phyloP scores from a whole-genome alignment of 2,329 filamentous ascomycete species.

The Hypoxylon sp. region DNA sequence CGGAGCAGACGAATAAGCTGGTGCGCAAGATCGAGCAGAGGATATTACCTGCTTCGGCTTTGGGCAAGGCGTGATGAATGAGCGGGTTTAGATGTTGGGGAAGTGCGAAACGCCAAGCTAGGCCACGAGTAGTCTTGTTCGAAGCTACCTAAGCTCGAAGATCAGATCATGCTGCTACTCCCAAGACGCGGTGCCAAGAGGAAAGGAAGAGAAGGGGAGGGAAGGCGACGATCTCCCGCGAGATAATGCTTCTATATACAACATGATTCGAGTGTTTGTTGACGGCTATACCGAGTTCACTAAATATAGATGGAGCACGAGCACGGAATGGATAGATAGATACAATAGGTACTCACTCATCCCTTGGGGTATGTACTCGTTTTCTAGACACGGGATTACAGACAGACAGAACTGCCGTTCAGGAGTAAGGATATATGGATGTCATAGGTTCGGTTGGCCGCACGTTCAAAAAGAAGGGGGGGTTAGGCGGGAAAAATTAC shows the following conservation, averaged over 20 bases:
- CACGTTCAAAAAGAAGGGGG: constrained; percentile 9
- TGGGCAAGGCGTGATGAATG: constrained; percentile 51
- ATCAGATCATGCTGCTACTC: neutral
- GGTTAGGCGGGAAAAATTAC: constrained; percentile 2
- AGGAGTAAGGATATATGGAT: neutral
- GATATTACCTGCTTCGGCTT: constrained; percentile 62
- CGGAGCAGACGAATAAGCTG: constrained; percentile 96
- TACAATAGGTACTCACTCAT: constrained; percentile 2
- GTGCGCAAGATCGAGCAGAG: constrained; percentile 81
- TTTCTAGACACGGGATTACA: constrained; percentile 11
- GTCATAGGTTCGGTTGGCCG: neutral
- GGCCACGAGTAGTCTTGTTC: neutral
- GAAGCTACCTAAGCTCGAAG: neutral
- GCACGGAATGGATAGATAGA: constrained; percentile 11
- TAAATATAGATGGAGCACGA: constrained; percentile 22
- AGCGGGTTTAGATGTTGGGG: neutral
- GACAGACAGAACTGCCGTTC: neutral
- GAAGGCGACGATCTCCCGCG: neutral
- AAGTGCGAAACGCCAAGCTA: neutral
- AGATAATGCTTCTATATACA: neutral
- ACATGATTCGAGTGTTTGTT: neutral
- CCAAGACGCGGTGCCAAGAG: neutral
- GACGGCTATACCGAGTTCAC: constrained; percentile 10
- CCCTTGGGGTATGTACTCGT: constrained; percentile 3
- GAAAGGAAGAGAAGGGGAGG: neutral